Conservation (phyloP, 2,329 filamentous ascomycete genomes). For the Penicillium sclerotigenum region DNA sequence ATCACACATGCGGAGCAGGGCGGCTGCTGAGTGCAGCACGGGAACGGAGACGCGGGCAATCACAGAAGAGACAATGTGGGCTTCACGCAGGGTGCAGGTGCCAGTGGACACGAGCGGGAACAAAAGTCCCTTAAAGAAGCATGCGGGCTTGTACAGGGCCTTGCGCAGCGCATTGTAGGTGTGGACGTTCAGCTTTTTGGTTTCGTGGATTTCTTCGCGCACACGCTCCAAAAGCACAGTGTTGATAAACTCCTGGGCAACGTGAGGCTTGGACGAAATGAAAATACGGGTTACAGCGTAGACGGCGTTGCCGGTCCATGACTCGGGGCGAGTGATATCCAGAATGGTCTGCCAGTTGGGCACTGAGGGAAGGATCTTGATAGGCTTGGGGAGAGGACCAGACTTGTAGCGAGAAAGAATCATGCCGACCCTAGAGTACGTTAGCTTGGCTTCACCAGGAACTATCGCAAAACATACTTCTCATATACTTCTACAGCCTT, state of each 20-base stretch:
- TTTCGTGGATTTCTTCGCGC: conserved; percentile 90
- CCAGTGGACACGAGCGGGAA: conserved; percentile 84
- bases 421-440: conserved; percentile 64
- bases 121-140: conserved; percentile 94
- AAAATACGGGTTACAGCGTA: conserved; percentile 93
- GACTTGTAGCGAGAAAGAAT: conserved; percentile 91
- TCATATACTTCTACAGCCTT: conserved; percentile 94
- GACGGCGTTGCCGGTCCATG: conserved; percentile 73
- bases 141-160: conserved; percentile 84
- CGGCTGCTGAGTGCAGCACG: conserved; percentile 87
- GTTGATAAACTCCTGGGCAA: conserved; percentile 81
- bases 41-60: conserved; percentile 81
- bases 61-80: conserved; percentile 84
- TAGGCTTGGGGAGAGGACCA: conserved; percentile 93
- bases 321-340: conserved; percentile 75
- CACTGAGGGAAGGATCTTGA: conserved; percentile 92
- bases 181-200: conserved; percentile 92
- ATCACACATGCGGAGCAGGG: conserved; percentile 86
- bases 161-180: conserved; percentile 94
- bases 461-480: conserved; percentile 55
- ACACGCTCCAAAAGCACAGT: conserved; percentile 84
- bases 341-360: conserved; percentile 90
- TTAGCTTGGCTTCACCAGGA: conserved; percentile 15
- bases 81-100: conserved; percentile 88
- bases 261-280: conserved; percentile 73